These are phyloP conservation scores for Nitzschia sp. DNA, from an alignment of 108 stramenopile species.

Conservation along the genomic window DNA sequence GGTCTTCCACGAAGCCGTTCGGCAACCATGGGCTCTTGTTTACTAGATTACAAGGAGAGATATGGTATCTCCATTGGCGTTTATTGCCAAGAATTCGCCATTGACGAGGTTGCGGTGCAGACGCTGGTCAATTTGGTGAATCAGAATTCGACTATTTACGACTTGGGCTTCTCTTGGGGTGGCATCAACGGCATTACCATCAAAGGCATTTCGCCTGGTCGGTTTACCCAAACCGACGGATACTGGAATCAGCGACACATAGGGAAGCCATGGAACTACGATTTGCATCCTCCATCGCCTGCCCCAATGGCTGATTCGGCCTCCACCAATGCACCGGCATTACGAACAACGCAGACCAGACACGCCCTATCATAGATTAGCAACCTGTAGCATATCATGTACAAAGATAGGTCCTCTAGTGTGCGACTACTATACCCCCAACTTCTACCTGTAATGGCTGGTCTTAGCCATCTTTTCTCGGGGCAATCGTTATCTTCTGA, in stretches of 20 bases:
- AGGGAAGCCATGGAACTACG: slow-evolving; percentile 27
- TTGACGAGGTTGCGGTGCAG: slow-evolving; percentile 75
- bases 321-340: too few species aligned
- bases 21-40: slow-evolving; percentile 47
- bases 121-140: slow-evolving; percentile 74
- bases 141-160: slow-evolving; percentile 59
- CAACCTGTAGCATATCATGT: too few species aligned
- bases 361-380: too few species aligned
- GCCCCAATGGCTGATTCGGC: too few species aligned
- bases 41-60: slow-evolving; percentile 73
- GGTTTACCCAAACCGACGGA: slow-evolving; percentile 82
- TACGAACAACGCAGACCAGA: too few species aligned
- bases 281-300: background rate
- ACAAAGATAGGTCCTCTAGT: too few species aligned
- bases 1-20: slow-evolving; percentile 3
- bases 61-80: slow-evolving; percentile 75
- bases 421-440: too few species aligned
- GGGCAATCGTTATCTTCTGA: slow-evolving; percentile 53
- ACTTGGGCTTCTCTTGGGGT: slow-evolving; percentile 84
- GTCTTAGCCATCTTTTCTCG: background rate
- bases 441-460: too few species aligned
- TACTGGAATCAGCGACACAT: slow-evolving; percentile 68
- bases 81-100: slow-evolving; percentile 86
- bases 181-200: slow-evolving; percentile 86
- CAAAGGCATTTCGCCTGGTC: slow-evolving; percentile 75